phyloP scores from a whole-genome alignment of 345 rosid species.

The Pugionium cornutum region DNA sequence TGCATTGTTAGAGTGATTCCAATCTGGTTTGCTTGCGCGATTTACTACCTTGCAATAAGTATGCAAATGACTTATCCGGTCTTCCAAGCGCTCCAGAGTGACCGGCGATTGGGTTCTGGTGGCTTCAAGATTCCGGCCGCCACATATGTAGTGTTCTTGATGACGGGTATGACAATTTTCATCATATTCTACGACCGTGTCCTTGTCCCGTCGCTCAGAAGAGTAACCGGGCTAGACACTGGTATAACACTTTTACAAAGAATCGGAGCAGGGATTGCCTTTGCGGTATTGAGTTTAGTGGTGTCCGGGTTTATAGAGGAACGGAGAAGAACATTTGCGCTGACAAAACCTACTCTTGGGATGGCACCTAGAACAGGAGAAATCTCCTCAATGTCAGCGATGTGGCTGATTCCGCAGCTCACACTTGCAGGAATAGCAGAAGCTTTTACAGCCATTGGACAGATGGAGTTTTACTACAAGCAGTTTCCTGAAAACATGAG shows the following conservation, averaged over 20 bases:
- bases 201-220: constrained; percentile 48
- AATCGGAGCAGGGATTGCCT: constrained; percentile 49
- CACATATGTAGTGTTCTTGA: constrained; percentile 51
- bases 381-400: constrained; percentile 55
- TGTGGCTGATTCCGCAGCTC: constrained; percentile 60
- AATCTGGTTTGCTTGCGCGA: constrained; percentile 52
- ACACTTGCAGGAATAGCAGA: constrained; percentile 51
- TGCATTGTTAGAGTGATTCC: constrained; percentile 61
- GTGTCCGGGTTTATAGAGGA: constrained; percentile 53
- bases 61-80: constrained; percentile 56
- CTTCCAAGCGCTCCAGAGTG: constrained; percentile 60
- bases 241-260: constrained; percentile 32
- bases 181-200: constrained; percentile 56
- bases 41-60: constrained; percentile 42
- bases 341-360: constrained; percentile 54
- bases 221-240: constrained; percentile 44
- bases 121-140: constrained; percentile 56
- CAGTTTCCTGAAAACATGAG: constrained; percentile 59
- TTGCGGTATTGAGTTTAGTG: constrained; percentile 44
- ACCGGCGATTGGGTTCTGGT: constrained; percentile 51
- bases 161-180: constrained; percentile 53
- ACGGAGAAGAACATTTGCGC: constrained; percentile 46
- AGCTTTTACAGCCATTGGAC: constrained; percentile 46
- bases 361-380: constrained; percentile 44
- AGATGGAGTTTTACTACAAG: constrained; percentile 33